Base-by-base conservation (phyloP, 345 rosid genomes). In the Sonneratia caseolaris region DNA sequence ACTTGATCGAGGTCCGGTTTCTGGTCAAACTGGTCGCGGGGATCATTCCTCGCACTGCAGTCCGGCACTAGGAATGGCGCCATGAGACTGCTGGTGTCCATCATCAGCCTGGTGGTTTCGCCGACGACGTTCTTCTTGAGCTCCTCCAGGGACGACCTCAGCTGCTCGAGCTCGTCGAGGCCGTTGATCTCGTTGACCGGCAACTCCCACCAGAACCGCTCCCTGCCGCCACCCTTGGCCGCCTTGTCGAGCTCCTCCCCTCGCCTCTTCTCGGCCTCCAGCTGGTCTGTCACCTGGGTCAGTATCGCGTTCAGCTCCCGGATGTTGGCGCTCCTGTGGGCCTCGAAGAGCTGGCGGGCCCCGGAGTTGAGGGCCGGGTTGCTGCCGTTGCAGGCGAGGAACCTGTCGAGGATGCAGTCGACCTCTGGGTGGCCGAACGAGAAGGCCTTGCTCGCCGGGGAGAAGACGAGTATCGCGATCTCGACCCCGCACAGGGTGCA, bases 171-270 rank as follows among this genome's bases (percentile, higher is more conserved):
- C 71, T 83, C 82, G 7, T 57, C 7, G 10, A 71, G 3, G 40
- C 38, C 69, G 0, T 57, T 22, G 64, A 87, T 79, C 24, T 72
- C 74, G 5, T 78, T 84, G 0, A 79, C 8, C 1, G 87, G 86
- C 2, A 78, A 69, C 68, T 82, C 82, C 94, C 92, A 91, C 89
- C 90, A 84, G 43, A 74, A 71, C 61, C 68, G 77, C 12, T 19
- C 66, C 64, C 71, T 13, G 15, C 5, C 66, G 51, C 69, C 36
- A 0, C 22, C 78, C 61, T 75, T 81, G 57, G 68, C 77, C 42
- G 76, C 71, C 56, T 64, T 40, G 19, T 79, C 82, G 0, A 91
- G 70, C 57, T 78, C 87, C 66, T 82, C 77, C 0, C 78, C 82
- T 5, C 69, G 75, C 76, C 71, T 83, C 71, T 73, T 86, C 70